phyloP scores from a whole-genome alignment of 768 basidiomycete species.

The Sporobolomyces phaffii region DNA sequence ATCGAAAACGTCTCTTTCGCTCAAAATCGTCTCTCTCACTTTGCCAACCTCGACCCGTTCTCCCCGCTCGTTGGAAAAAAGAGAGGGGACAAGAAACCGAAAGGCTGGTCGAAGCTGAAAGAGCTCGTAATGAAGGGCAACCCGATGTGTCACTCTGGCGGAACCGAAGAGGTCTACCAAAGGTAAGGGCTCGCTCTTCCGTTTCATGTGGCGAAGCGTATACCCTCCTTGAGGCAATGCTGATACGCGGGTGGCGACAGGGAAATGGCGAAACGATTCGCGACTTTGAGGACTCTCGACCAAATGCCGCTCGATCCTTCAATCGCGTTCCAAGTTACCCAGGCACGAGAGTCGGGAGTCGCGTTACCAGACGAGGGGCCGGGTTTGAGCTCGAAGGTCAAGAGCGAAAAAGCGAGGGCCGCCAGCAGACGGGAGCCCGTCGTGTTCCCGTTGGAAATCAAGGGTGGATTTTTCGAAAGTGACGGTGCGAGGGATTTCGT shows the following conservation, averaged over 20 bases:
- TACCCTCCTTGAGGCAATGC: no score
- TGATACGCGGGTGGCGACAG: slow-evolving; percentile 47
- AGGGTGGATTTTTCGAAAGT: slow-evolving; percentile 44
- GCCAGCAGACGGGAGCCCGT: slow-evolving; percentile 49
- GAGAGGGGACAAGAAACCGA: slow-evolving; percentile 40
- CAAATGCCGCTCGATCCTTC: slow-evolving; percentile 59
- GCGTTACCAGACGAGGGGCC: slow-evolving; percentile 47
- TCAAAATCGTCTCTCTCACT: slow-evolving; percentile 61
- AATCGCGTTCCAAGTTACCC: slow-evolving; percentile 59
- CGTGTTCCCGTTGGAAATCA: slow-evolving; percentile 73
- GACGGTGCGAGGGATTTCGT: slow-evolving; percentile 66
- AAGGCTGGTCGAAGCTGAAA: slow-evolving; percentile 43
- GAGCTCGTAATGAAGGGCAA: slow-evolving; percentile 71
- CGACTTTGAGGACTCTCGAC: slow-evolving; percentile 75
- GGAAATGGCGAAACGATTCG: slow-evolving; percentile 72
- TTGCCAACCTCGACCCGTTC: slow-evolving; percentile 39
- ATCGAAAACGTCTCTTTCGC: slow-evolving; percentile 73
- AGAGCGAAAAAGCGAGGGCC: slow-evolving; percentile 50
- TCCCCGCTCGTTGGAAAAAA: slow-evolving; percentile 34
- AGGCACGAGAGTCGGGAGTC: slow-evolving; percentile 41
- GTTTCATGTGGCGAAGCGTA: no score
- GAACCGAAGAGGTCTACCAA: slow-evolving; percentile 60
- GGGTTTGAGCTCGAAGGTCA: slow-evolving; percentile 45
- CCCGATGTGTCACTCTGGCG: slow-evolving; percentile 63
- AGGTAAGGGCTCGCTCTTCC: slow-evolving; percentile 51